Evolutionary conservation across 352 stramenopile genomes (phyloP), one percentile per base, ranked within the genome.

Genomic region (Phytophthora sojae): DNA sequence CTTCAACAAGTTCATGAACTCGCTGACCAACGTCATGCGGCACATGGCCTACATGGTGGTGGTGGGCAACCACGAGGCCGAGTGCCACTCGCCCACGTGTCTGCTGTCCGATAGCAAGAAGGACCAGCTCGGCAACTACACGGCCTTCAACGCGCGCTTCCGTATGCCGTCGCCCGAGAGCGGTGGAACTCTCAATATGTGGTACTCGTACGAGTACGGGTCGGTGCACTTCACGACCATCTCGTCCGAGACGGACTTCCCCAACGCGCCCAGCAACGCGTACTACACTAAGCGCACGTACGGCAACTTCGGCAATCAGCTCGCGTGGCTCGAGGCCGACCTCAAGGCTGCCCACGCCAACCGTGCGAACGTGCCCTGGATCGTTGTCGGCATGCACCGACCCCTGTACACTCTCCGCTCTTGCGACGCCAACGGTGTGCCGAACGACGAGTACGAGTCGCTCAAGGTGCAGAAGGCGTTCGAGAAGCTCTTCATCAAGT

Each of bases 201-300:
- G 76, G 75, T 83, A 82, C 45, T 82, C 78, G 19, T 85, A 82
- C 58, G 73, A 82, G 25, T 77, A 80, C 50, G 75, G 56, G 0
- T 75, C 76, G 15, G 80, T 92, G 23, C 90, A 96, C 67, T 92
- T 95, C 51, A 88, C 87, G n/a, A 76, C 83, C 23, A 75, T 97
- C 7, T 89, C 85, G 54, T 91, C 84, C 54, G 90, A 97, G 68
- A 95, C 81, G 15, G 80, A 87, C 58, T 87, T 72, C 51, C 55
- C 57, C 4, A 61, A 74, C 52, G 72, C 75, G 4, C 78, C 78
- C 6, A 79, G 26, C 57, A 85, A 85, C 49, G 67, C 72, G 21
- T 82, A 82, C 57, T 57, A 64, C 29, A 72, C 61, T 26, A 73
- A 72, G 8, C 69, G 64, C 11, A 75, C 67, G 17, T 80, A 80